These are phyloP conservation scores for Xylaria castorea DNA, from an alignment of 495 filamentous ascomycete genomes.

Conservation along the genomic window DNA sequence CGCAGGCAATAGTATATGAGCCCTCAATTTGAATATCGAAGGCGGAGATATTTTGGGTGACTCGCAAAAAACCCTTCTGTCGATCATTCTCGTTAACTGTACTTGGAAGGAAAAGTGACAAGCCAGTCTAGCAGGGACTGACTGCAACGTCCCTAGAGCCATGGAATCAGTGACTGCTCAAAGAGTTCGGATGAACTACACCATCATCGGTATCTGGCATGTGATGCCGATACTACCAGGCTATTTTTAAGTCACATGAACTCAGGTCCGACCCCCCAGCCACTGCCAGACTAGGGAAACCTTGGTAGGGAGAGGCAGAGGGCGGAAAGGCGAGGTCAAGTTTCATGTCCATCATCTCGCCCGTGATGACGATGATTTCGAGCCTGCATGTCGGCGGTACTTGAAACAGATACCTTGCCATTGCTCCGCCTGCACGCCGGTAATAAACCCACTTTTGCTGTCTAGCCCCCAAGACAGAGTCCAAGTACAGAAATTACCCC, in stretches of 20 bases:
- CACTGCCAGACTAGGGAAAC: neutral
- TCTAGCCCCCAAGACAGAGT: neutral
- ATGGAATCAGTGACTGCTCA: neutral
- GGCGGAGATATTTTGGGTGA: conserved; percentile 2
- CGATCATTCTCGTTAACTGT: conserved; percentile 10
- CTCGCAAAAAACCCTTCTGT: neutral
- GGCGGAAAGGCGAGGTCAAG: neutral
- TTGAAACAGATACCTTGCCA: conserved; percentile 21
- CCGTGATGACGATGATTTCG: neutral
- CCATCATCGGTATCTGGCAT: conserved; percentile 13
- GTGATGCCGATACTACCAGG: conserved; percentile 20
- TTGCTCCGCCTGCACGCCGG: conserved; percentile 15
- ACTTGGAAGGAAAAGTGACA: conserved; percentile 2
- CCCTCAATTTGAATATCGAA: neutral
- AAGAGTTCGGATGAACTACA: conserved; percentile 13
- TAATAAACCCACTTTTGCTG: neutral
- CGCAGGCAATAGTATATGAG: neutral
- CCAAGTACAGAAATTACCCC: neutral
- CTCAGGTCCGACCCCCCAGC: neutral
- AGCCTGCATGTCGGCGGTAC: conserved; percentile 6
- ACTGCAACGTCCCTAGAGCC: neutral
- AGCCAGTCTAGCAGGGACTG: conserved; percentile 1
- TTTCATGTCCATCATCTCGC: conserved; percentile 11
- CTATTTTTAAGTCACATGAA: conserved; percentile 24
- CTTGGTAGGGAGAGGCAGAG: neutral